Conservation (phyloP, 2,329 filamentous ascomycete genomes). For the Aspergillus flavus region DNA sequence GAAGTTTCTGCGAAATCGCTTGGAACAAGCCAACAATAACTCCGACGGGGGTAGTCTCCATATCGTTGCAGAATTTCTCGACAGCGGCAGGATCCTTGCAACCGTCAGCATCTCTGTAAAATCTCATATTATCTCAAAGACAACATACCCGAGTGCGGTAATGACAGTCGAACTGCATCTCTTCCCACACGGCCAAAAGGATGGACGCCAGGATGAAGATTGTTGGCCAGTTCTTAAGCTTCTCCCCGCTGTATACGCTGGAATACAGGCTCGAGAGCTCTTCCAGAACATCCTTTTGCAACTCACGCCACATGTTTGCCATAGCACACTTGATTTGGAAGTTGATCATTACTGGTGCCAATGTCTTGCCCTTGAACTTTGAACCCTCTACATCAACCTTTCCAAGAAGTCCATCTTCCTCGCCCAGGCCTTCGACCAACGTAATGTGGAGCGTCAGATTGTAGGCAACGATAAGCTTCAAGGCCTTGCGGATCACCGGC, state of each 20-base stretch:
- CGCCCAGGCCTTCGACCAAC: slow-evolving; percentile 85
- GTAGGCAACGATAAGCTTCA: slow-evolving; percentile 94
- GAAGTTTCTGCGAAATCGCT: slow-evolving; percentile 95
- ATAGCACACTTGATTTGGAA: slow-evolving; percentile 98
- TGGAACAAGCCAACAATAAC: slow-evolving; percentile 97
- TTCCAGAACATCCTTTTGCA: slow-evolving; percentile 94
- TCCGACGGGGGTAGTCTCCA: slow-evolving; percentile 94
- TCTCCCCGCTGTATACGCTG: slow-evolving; percentile 96
- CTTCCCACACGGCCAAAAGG: slow-evolving; percentile 91
- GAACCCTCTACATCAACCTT: slow-evolving; percentile 84
- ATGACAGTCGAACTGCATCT: slow-evolving; percentile 98
- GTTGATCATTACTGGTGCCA: slow-evolving; percentile 98
- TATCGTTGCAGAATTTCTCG: slow-evolving; percentile 93
- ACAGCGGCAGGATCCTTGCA: slow-evolving; percentile 71
- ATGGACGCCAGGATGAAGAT: slow-evolving; percentile 98
- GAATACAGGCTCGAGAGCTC: slow-evolving; percentile 91
- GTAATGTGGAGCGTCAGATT: slow-evolving; percentile 94
- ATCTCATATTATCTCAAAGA: not conserved
- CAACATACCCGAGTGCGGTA: slow-evolving; percentile 72
- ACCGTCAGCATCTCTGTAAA: slow-evolving; percentile 13
- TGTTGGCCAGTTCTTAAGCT: slow-evolving; percentile 97
- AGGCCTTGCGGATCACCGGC: slow-evolving; percentile 87
- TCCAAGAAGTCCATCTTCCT: slow-evolving; percentile 75
- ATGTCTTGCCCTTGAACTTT: slow-evolving; percentile 84
- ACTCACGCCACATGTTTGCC: slow-evolving; percentile 96